Evolutionary conservation across 805 yeast species (phyloP).

Genomic region (Starmerella stigmatis): DNA sequence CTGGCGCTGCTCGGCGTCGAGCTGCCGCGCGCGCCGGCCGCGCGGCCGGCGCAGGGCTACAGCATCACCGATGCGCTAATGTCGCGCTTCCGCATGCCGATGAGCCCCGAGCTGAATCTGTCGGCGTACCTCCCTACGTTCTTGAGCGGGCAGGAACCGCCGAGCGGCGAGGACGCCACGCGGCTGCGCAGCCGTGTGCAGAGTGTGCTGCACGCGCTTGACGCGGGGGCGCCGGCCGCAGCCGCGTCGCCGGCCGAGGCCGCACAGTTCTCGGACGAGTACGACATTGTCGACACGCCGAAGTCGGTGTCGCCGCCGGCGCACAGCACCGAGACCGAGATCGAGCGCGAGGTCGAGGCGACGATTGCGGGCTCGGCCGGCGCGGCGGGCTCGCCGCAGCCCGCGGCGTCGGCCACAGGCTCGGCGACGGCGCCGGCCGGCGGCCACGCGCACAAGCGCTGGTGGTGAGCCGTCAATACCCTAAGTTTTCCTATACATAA

Average conservation of each 20-base stretch:
- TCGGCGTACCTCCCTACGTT: slow-evolving; percentile 19
- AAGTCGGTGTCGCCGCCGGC: slow-evolving; percentile 10
- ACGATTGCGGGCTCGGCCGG: neutral
- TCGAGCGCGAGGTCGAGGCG: slow-evolving; percentile 18
- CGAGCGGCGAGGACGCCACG: slow-evolving; percentile 5
- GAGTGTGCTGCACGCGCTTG: slow-evolving; percentile 17
- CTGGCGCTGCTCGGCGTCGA: slow-evolving; percentile 20
- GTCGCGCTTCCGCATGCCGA: slow-evolving; percentile 26
- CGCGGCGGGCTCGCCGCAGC: too few species aligned
- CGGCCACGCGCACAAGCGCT: slow-evolving; percentile 3
- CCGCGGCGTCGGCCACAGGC: neutral
- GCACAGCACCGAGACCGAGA: slow-evolving; percentile 12
- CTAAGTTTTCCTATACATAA: too few species aligned
- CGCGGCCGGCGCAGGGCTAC: neutral
- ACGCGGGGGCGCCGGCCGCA: slow-evolving; percentile 2
- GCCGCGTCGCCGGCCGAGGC: neutral
- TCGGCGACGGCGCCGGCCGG: neutral
- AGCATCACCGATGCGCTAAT: slow-evolving; percentile 21
- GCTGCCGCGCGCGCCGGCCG: slow-evolving; percentile 11
- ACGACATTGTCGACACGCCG: slow-evolving; percentile 18
- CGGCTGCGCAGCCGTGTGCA: slow-evolving; percentile 16
- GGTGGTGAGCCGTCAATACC: slow-evolving; percentile 8
- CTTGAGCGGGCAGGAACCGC: neutral
- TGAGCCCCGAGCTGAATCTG: slow-evolving; percentile 21
- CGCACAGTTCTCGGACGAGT: slow-evolving; percentile 12